Conservation (phyloP, 345 rosid species). For the Eucalyptus caleyi region DNA sequence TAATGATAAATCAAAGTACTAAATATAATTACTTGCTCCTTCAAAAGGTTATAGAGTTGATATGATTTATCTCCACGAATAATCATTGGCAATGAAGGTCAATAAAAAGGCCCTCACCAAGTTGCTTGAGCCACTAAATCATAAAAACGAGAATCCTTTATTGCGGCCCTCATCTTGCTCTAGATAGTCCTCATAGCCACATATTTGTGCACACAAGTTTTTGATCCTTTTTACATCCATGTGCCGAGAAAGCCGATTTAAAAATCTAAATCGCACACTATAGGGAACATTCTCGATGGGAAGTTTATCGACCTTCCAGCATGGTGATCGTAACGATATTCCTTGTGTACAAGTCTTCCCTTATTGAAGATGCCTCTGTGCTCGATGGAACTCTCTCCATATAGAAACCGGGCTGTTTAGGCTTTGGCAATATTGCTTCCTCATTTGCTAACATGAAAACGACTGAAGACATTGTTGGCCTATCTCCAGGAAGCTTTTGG, state of each 20-base stretch:
- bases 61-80: not conserved
- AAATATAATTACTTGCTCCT: not conserved
- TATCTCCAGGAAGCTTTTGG: not conserved
- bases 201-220: no score
- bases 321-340: no score
- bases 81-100: not conserved
- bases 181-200: not conserved
- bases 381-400: no score
- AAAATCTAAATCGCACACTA: no score
- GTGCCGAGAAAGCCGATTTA: no score
- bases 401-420: no score
- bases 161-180: not conserved
- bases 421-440: fast-evolving
- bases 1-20: not conserved
- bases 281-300: no score
- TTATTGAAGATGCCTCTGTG: fast-evolving
- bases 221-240: no score
- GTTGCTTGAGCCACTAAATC: not conserved
- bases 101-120: not conserved
- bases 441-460: no score
- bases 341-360: no score
- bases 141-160: not conserved
- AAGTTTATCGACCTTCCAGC: no score
- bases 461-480: no score
- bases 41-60: not conserved